Conservation (phyloP, 2,329 filamentous ascomycete species). For the Aspergillus hiratsukae region DNA sequence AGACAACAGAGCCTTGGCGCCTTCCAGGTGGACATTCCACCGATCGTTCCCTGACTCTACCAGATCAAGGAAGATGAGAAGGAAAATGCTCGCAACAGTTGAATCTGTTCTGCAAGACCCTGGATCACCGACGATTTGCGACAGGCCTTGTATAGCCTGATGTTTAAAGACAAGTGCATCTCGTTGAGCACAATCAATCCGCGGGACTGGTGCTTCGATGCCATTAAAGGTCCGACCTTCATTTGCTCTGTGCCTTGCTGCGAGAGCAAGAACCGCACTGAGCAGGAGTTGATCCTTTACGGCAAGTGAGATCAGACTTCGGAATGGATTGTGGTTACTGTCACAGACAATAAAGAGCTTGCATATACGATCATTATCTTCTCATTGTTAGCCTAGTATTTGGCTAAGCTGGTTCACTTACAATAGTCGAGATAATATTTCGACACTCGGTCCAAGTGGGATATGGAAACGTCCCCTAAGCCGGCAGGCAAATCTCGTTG, state of each 20-base stretch:
- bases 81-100: slow-evolving; percentile 32
- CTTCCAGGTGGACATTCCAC: slow-evolving; percentile 32
- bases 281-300: slow-evolving; percentile 20
- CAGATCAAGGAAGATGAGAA: slow-evolving; percentile 30
- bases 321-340: slow-evolving; percentile 25
- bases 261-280: slow-evolving; percentile 26
- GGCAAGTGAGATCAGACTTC: slow-evolving; percentile 23
- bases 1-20: slow-evolving; percentile 26
- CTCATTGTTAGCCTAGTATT: background rate
- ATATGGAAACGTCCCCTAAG: slow-evolving; percentile 9
- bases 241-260: slow-evolving; percentile 26
- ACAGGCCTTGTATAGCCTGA: slow-evolving; percentile 29
- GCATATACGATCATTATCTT: slow-evolving; percentile 28
- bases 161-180: slow-evolving; percentile 33
- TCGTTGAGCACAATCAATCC: slow-evolving; percentile 14
- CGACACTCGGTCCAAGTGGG: slow-evolving; percentile 13
- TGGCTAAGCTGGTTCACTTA: slow-evolving; percentile 6
- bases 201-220: slow-evolving; percentile 4
- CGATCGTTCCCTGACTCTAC: slow-evolving; percentile 30
- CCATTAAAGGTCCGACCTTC: slow-evolving; percentile 17
- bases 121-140: slow-evolving; percentile 15
- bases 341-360: slow-evolving; percentile 27
- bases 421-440: slow-evolving; percentile 28
- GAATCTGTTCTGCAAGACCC: slow-evolving; percentile 18
- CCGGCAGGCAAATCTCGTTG: background rate